A percentile compares a stretch with the other conserved stretches of the same genome.
Conservation (phyloP, 805 yeast genomes). For the Cyberlindnera xylosilytica region DNA sequence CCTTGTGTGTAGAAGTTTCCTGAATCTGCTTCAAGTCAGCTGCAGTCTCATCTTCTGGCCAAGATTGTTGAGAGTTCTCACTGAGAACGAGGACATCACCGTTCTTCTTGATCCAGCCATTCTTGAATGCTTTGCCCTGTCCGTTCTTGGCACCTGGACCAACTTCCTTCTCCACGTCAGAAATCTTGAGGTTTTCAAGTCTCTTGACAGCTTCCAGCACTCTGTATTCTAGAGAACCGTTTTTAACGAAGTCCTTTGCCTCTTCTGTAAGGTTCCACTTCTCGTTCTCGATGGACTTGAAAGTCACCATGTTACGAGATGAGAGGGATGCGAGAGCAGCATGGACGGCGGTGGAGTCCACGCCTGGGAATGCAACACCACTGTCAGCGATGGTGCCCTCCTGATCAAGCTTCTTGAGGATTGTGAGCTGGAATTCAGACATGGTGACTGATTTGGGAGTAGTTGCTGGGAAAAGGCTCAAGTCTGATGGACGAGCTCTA, state of each 20-base stretch:
- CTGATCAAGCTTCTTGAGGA: constrained; percentile 64
- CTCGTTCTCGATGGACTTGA: constrained; percentile 71
- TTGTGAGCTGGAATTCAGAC: constrained; percentile 64
- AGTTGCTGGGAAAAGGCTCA: no score
- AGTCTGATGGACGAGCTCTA: no score
- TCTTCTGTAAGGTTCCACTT: constrained; percentile 74
- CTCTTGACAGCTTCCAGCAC: constrained; percentile 72
- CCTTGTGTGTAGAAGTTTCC: constrained; percentile 50
- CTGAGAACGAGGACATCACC: constrained; percentile 63
- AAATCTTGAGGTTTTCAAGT: constrained; percentile 76
- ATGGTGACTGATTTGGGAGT: no score
- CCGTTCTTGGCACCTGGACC: constrained; percentile 89
- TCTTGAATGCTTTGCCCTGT: constrained; percentile 96
- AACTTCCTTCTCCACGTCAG: constrained; percentile 60
- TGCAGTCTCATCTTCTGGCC: constrained; percentile 68
- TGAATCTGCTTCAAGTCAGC: constrained; percentile 56
- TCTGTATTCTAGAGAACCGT: constrained; percentile 91
- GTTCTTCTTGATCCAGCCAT: constrained; percentile 91
- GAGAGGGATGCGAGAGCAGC: constrained; percentile 85
- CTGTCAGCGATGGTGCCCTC: constrained; percentile 69
- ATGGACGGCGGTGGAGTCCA: constrained; percentile 62
- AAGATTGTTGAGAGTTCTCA: constrained; percentile 41
- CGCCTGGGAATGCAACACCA: constrained; percentile 58
- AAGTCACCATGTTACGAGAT: constrained; percentile 78
- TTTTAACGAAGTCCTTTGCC: constrained; percentile 70